A percentile compares a stretch with the other conserved stretches of the same genome.
Evolutionary conservation across 441 rosid genomes (phyloP).

Genomic region (Viola pubescens): DNA sequence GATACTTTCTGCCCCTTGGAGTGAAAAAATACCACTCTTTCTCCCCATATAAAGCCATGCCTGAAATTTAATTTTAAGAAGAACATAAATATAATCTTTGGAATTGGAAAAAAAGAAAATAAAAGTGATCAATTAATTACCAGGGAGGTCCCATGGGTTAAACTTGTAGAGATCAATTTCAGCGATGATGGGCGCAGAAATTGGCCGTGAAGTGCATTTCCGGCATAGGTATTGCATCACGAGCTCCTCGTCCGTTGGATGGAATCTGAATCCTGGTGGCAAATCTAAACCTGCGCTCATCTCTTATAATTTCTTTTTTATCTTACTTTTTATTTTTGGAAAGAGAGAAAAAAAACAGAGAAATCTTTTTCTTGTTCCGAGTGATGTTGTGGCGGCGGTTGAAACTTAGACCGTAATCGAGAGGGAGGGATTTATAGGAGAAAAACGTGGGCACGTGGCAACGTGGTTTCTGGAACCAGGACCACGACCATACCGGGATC

Average conservation of each 20-base stretch:
- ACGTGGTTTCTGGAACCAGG: background rate
- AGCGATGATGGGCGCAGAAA: constrained; percentile 62
- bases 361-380: background rate
- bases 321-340: background rate
- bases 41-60: constrained; percentile 63
- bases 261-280: constrained; percentile 86
- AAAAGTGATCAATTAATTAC: constrained; percentile 15
- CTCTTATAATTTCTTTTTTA: background rate
- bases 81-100: background rate
- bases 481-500: too few relatives aligned
- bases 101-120: background rate
- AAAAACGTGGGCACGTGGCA: constrained; percentile 34
- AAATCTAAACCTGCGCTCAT: constrained; percentile 29
- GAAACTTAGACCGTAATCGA: constrained; percentile 45
- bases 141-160: constrained; percentile 86
- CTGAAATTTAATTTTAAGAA: constrained; percentile 19
- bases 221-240: constrained; percentile 69
- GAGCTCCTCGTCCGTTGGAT: constrained; percentile 91
- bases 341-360: background rate
- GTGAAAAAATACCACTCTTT: constrained; percentile 94
- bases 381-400: constrained; percentile 29
- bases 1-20: constrained; percentile 76
- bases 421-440: constrained; percentile 44
- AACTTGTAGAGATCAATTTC: constrained; percentile 73
- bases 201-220: constrained; percentile 55